phyloP scores from a whole-genome alignment of 2,329 filamentous ascomycete species.

The Trichoderma sp. region DNA sequence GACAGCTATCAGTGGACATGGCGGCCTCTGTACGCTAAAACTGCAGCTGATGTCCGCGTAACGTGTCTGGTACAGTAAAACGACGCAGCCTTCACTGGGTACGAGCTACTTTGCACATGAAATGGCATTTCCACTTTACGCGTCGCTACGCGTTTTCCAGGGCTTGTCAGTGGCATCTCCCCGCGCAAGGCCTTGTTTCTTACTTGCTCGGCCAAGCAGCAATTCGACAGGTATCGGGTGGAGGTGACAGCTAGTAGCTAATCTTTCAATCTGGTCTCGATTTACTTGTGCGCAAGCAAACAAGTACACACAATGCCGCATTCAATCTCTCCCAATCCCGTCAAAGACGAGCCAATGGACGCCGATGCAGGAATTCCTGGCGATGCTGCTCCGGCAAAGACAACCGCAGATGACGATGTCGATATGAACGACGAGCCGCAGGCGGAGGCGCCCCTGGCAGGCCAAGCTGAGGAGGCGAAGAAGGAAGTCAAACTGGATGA shows the following conservation, averaged over 20 bases:
- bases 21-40: neutral
- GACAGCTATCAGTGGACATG: neutral
- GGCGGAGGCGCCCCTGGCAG: constrained; percentile 25
- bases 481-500: constrained; percentile 59
- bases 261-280: neutral
- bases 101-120: neutral
- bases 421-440: constrained; percentile 39
- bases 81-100: neutral
- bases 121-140: constrained; percentile 24
- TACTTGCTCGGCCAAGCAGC: neutral
- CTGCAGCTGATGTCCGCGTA: neutral
- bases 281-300: neutral
- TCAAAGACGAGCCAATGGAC: constrained; percentile 42
- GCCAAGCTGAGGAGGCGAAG: constrained; percentile 32
- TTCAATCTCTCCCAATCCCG: constrained; percentile 41
- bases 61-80: neutral
- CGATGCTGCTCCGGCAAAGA: constrained; percentile 32
- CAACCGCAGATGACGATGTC: constrained; percentile 41
- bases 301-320: constrained; percentile 46
- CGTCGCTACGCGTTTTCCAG: constrained; percentile 21
- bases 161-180: neutral
- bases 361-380: constrained; percentile 34
- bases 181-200: constrained; percentile 15
- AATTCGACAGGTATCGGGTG: neutral
- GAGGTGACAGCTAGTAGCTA: neutral